phyloP scores from a whole-genome alignment of 805 yeast genomes.

The Cyberlindnera petersonii region DNA sequence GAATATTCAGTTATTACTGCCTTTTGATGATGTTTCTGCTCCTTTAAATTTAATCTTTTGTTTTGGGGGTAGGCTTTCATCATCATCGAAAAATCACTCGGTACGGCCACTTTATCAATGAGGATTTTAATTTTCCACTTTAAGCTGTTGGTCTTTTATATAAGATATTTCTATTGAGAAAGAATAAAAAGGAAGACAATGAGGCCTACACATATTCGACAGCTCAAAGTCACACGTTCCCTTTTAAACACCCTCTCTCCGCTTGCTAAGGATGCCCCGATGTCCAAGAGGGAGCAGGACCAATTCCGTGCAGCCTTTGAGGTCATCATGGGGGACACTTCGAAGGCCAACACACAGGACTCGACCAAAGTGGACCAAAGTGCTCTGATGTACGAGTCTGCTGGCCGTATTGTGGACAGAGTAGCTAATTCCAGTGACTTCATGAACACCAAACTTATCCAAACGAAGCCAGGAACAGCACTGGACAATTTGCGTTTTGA shows the following conservation, averaged over 20 bases:
- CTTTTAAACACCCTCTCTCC: constrained; percentile 4
- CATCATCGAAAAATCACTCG: too few relatives aligned
- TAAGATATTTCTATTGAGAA: too few relatives aligned
- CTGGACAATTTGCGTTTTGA: constrained; percentile 1
- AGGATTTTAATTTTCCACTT: too few relatives aligned
- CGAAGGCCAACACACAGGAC: not conserved
- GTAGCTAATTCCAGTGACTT: not conserved
- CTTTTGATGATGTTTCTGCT: not conserved
- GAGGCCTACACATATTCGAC: constrained; percentile 2
- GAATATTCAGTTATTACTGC: not conserved
- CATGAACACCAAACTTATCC: constrained; percentile 1
- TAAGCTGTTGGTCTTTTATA: too few relatives aligned
- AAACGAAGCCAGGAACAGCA: not conserved
- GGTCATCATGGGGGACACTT: constrained; percentile 8
- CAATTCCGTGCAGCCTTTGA: not conserved
- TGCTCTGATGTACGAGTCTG: constrained; percentile 7
- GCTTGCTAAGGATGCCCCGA: constrained; percentile 1
- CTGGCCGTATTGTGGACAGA: constrained; percentile 1
- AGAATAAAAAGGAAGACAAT: too few relatives aligned
- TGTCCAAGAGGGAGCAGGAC: constrained; percentile 6
- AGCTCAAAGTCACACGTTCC: not conserved
- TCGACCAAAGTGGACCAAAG: not conserved
- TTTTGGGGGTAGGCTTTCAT: too few relatives aligned
- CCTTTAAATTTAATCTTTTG: too few relatives aligned
- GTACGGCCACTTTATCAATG: too few relatives aligned